Base-by-base conservation (phyloP, 2,329 filamentous ascomycete species). In the Verticillium tricorpus region DNA sequence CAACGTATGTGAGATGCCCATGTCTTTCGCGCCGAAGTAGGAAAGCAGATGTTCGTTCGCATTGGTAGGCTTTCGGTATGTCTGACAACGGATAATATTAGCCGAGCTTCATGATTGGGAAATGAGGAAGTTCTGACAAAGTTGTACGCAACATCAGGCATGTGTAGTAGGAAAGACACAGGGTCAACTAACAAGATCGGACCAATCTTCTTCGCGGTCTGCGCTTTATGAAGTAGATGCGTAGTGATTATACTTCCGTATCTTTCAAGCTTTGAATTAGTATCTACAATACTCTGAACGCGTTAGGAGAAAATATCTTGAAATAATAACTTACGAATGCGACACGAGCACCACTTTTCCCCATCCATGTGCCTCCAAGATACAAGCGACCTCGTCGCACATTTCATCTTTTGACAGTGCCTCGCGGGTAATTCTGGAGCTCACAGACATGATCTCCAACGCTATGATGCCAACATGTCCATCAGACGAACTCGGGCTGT, bases 11-110 rank as follows among this genome's bases (percentile, higher is more conserved):
- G 88, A 83, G 2, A 90, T 85, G 2, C 86, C 86, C 32, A 86
- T 84, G 66, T 92, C 89, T 60, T 82, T 87, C 55, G 82, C 85
- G 6, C 86, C 89, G 70, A 90, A 91, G 67, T 89, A 92, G 79
- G 85, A 89, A 15, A 92, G 76, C 70, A 89, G 83, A 77, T 85
- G 87, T 72, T 92, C 87, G 64, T 89, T 90, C n/a, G 89, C 87
- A 61, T 61, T 74, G 69, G 66, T 74, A 3, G 85, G 84, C 60
- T 64, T 70, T 32, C 83, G 75, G 64, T 81, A 76, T 12, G 84
- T 87, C 54, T 56, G 31, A 15, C 14, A 34, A 19, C 8, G 15
- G n/a, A 56, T 6, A 17, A n/a, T 5, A 19, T 56, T 32, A 56
- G 54, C 31, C 31, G 39, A 40, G 39, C 4, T 40, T 19, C 15